These are phyloP conservation scores for Neonothopanus nambi DNA, from an alignment of 1,284 basidiomycete species.

Conservation along the genomic window DNA sequence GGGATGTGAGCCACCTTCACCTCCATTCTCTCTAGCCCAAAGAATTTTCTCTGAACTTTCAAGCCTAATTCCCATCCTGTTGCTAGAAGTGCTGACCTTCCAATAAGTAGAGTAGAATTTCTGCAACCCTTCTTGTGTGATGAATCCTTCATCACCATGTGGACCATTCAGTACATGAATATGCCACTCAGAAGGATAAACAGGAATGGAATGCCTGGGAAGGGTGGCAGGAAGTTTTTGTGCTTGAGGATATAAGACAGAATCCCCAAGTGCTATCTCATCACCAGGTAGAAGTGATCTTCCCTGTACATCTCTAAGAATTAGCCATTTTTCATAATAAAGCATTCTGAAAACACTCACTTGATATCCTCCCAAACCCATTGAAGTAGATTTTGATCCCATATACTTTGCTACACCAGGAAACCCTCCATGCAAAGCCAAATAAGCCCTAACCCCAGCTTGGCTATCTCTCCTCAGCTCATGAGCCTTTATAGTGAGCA, in stretches of 20 bases:
- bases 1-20: slow-evolving; percentile 73
- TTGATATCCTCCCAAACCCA: slow-evolving; percentile 64
- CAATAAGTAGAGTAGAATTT: slow-evolving; percentile 51
- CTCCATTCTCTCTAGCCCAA: slow-evolving; percentile 64
- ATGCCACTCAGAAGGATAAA: slow-evolving; percentile 51
- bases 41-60: slow-evolving; percentile 46
- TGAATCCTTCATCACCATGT: slow-evolving; percentile 60
- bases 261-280: slow-evolving; percentile 39
- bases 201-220: slow-evolving; percentile 35
- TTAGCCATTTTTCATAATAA: neutral
- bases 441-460: slow-evolving; percentile 54
- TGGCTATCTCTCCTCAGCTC: slow-evolving; percentile 5
- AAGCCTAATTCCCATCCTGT: slow-evolving; percentile 59
- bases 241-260: slow-evolving; percentile 20
- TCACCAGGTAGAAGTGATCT: slow-evolving; percentile 51
- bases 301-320: slow-evolving; percentile 30
- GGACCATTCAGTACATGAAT: slow-evolving; percentile 63
- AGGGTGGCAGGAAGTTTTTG: slow-evolving; percentile 14
- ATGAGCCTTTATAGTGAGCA: slow-evolving; percentile 41
- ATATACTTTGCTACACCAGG: slow-evolving; percentile 59
- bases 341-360: slow-evolving; percentile 25
- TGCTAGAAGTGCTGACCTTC: slow-evolving; percentile 58
- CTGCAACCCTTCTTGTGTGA: slow-evolving; percentile 47
- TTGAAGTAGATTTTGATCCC: slow-evolving; percentile 62
- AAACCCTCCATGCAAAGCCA: slow-evolving; percentile 62